Evolutionary conservation across 108 stramenopile genomes (phyloP), one percentile per base, ranked within the genome.

Genomic region (Conticribra guillardii): DNA sequence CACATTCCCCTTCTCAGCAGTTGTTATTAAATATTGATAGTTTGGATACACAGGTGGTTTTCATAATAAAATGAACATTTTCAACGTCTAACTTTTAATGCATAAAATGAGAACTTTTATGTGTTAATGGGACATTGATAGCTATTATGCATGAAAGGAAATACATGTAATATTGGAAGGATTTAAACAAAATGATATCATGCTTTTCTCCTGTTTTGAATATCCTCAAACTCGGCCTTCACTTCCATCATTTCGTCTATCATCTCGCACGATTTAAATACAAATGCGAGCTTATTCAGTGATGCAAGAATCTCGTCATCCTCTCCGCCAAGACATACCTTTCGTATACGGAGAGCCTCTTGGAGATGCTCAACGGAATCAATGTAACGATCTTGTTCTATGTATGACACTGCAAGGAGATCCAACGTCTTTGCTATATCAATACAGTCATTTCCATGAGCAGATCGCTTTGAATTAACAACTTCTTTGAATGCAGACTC

Each of bases 251-350:
- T 79, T 64, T 79, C 55, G n/a, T 71, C 71, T 45, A 53, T 67
- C 79, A 79, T 67, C 44, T 79, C 57, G 55, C 71, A 46, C 28
- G 65, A 68, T 53, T 81, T 81, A 46, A 71, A 81, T 23, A 81
- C 75, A 49, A 81, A 81, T 16, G 80, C 80, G n/a, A 81, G 80
- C 46, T 76, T 76, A 48, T 81, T 76, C 41, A 81, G 53, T 24
- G 74, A 76, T 30, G 75, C 75, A 56, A 81, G 45, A 61, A 81
- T 64, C 41, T 81, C 80, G 22, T 59, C 75, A 44, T 81, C 69
- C 15, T 64, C 74, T 23, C 28, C 57, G 30, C 48, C 80, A 5
- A 81, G 63, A 48, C 80, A 76, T 4, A 18, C 69, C 62, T 72
- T 71, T 51, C 80, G 74, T 21, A 81, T 64, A 15, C 75, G 75